Conservation (phyloP, 768 basidiomycete genomes). For the Leucogyrophana mollusca region DNA sequence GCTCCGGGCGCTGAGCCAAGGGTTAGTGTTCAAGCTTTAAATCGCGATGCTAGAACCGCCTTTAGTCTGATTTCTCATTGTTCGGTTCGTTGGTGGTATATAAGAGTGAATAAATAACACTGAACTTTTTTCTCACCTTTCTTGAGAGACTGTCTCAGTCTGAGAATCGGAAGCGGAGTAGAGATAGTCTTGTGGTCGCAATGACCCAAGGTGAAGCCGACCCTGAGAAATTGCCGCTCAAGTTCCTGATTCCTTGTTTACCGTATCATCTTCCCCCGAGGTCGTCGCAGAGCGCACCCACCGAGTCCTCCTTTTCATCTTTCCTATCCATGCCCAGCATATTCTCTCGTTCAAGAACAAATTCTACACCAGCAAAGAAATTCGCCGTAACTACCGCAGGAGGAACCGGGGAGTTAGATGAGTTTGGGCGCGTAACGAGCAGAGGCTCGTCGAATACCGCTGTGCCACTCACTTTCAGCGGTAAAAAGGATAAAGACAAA, state of each 20-base stretch:
- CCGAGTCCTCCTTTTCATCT: slow-evolving; percentile 4
- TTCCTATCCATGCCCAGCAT: slow-evolving; percentile 62
- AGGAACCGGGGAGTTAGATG: slow-evolving; percentile 40
- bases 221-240: slow-evolving; percentile 27
- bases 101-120: no score
- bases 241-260: slow-evolving; percentile 5
- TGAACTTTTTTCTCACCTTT: no score
- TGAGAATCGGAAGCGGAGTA: no score
- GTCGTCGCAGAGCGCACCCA: slow-evolving; percentile 14
- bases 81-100: no score
- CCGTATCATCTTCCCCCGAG: slow-evolving; percentile 15
- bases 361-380: slow-evolving; percentile 53
- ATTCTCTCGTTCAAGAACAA: slow-evolving; percentile 69
- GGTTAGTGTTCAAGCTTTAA: no score
- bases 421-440: slow-evolving; percentile 63
- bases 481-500: slow-evolving; percentile 51
- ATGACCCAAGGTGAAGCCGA: slow-evolving; percentile 2
- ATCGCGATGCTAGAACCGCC: no score
- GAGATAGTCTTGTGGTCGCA: no score
- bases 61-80: no score
- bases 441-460: slow-evolving; percentile 37
- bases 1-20: no score
- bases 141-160: no score
- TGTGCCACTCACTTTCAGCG: slow-evolving; percentile 14
- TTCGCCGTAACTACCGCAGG: slow-evolving; percentile 11